Evolutionary conservation across 2,329 filamentous ascomycete species (phyloP), one percentile per base, ranked within the genome.

Genomic region (Phialocephala subalpina): DNA sequence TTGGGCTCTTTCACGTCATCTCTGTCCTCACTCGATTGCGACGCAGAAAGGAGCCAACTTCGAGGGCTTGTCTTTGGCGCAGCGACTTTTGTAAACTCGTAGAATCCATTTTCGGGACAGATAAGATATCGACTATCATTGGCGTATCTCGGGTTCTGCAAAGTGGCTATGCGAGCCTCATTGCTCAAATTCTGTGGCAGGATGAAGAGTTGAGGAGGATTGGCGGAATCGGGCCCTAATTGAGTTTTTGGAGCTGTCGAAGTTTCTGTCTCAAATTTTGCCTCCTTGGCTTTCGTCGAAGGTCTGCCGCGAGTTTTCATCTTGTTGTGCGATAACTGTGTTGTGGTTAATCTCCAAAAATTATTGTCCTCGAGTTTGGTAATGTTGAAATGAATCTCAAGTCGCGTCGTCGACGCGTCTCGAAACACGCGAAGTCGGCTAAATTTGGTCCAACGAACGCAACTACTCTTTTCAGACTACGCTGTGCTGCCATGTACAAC

Each of bases 1-100:
- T 70, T 62, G 49, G 62, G 60, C 72, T 68, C 64, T 35, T 67
- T 27, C 11, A 72, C 66, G 12, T 75, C 68, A 7, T 72, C n/a
- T n/a, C n/a, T 68, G 3, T 52, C 22, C 35, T 66, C 40, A 55
- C 36, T 47, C 29, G 56, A 35, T 49, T 60, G 70, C 62, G 53
- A 35, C 38, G 62, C 38, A 66, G 65, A 22, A 58, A 91, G 80
- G 35, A 92, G 78, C 88, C 88, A 91, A 73, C 88, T 91, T 61
- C 84, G 81, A 2, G 88, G 87, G 0, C 78, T 81, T 4, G 82
- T 78, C 62, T 82, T 84, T 11, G 86, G 84, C 0, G 83, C 81
- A 1, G 83, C 77, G 67, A 90, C 81, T 71, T 80, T 84, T 40
- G 83, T 90, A 74, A 91, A 89, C 73, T 92, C 89, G 79, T 87